Evolutionary conservation across 2,329 filamentous ascomycete species (phyloP), one percentile per base, ranked within the genome.

Genomic region (Sclerotinia spermophila): DNA sequence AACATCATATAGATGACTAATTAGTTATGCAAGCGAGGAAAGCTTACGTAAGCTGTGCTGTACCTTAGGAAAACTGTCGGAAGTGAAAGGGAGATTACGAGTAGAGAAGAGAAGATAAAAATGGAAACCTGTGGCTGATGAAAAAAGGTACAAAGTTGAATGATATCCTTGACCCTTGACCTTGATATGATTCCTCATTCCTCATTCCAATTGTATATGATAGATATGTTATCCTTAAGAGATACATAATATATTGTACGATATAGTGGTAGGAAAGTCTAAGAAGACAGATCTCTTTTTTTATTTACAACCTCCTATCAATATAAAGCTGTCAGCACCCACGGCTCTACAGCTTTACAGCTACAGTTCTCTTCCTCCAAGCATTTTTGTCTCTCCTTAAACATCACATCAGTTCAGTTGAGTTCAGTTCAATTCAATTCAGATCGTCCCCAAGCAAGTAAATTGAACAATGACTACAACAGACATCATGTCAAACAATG

Each of bases 401-500:
- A 51, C 33, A 56, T 55, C 27, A 51, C 24, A 51, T 51, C 48
- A n/a, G n/a, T n/a, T n/a, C n/a, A n/a, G n/a, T n/a, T n/a, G n/a
- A n/a, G n/a, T n/a, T n/a, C n/a, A n/a, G n/a, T n/a, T n/a, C n/a
- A n/a, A n/a, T n/a, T n/a, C n/a, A n/a, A n/a, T n/a, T n/a, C n/a
- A 51, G n/a, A 51, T 17, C 10, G 7, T 33, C n/a, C 5, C 19
- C 13, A 55, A 48, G 15, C 42, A 68, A n/a, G 21, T 10, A 27
- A n/a, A 3, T 51, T 6, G 30, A 64, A 17, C 56, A 55, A 56
- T 69, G 67, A 42, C 35, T 13, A 60, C 53, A 44, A 5, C 56
- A 69, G 38, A 48, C 38, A 40, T 17, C 42, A 53, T 45, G 62
- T 51, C 68, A 62, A 66, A 65, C 27, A 70, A 45, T 33, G 59